Evolutionary conservation across 129 eudicot genomes (phyloP).

Genomic region (Flaveria trinervia): DNA sequence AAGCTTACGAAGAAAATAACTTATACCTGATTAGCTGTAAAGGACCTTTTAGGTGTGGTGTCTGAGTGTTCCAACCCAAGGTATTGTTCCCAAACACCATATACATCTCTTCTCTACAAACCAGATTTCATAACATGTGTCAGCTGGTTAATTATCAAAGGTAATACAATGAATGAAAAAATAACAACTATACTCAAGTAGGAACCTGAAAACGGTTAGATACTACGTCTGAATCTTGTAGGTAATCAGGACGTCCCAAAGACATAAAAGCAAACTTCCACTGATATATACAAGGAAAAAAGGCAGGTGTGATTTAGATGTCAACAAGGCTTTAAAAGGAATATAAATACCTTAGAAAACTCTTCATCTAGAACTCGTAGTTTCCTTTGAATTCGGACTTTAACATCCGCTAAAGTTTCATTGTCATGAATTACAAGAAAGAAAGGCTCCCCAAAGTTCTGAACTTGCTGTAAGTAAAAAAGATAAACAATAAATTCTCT

Average conservation of each 20-base stretch:
- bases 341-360: conserved; percentile 62
- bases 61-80: conserved; percentile 93
- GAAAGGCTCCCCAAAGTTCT: conserved; percentile 94
- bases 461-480: conserved; percentile 58
- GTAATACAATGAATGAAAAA: background rate
- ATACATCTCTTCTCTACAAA: conserved; percentile 74
- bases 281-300: conserved; percentile 32
- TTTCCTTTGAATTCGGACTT: conserved; percentile 74
- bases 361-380: conserved; percentile 88
- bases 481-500: background rate
- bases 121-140: background rate
- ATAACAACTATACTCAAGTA: background rate
- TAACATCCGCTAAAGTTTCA: conserved; percentile 84
- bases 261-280: conserved; percentile 94
- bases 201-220: conserved; percentile 84
- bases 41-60: conserved; percentile 74
- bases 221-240: conserved; percentile 75
- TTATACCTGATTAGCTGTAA: conserved; percentile 68
- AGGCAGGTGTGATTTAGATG: background rate
- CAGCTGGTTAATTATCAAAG: background rate
- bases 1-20: background rate
- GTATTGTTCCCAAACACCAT: conserved; percentile 99
- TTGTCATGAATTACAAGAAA: conserved; percentile 79
- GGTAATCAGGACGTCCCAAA: conserved; percentile 84
- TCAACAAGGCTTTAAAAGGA: background rate